Conservation (phyloP, 2,329 filamentous ascomycete species). For the Erysiphe pulchra region DNA sequence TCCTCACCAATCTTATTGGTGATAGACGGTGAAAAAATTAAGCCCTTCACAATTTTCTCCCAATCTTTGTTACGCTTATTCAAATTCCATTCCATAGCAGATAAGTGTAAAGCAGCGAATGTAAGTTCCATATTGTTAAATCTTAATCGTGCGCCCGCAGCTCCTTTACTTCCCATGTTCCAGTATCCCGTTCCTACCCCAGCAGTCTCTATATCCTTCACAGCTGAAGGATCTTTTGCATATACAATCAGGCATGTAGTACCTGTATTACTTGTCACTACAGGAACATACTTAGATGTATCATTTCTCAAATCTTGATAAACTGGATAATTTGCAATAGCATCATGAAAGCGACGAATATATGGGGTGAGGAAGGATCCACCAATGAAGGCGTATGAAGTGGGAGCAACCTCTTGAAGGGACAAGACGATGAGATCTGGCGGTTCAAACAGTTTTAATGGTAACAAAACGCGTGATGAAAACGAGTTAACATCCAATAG, state of each 20-base stretch:
- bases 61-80: constrained; percentile 65
- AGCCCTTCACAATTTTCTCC: constrained; percentile 52
- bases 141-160: constrained; percentile 50
- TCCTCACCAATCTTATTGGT: constrained; percentile 13
- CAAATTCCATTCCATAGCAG: constrained; percentile 61
- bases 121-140: constrained; percentile 44
- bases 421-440: constrained; percentile 41
- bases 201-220: constrained; percentile 46
- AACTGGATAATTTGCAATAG: constrained; percentile 40
- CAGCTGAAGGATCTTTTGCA: constrained; percentile 32
- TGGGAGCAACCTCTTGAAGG: constrained; percentile 72
- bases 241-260: constrained; percentile 84
- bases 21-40: constrained; percentile 40
- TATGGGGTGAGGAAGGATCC: constrained; percentile 56
- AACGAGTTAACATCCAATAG: constrained; percentile 45
- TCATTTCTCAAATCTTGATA: constrained; percentile 8
- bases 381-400: constrained; percentile 65
- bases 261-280: constrained; percentile 51
- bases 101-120: constrained; percentile 70
- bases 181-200: constrained; percentile 64
- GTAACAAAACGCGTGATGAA: constrained; percentile 39
- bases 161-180: constrained; percentile 90
- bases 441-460: constrained; percentile 26
- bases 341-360: constrained; percentile 42
- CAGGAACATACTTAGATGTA: constrained; percentile 34